phyloP scores from a whole-genome alignment of 2,329 filamentous ascomycete genomes.

The Elsinoe necatrix region DNA sequence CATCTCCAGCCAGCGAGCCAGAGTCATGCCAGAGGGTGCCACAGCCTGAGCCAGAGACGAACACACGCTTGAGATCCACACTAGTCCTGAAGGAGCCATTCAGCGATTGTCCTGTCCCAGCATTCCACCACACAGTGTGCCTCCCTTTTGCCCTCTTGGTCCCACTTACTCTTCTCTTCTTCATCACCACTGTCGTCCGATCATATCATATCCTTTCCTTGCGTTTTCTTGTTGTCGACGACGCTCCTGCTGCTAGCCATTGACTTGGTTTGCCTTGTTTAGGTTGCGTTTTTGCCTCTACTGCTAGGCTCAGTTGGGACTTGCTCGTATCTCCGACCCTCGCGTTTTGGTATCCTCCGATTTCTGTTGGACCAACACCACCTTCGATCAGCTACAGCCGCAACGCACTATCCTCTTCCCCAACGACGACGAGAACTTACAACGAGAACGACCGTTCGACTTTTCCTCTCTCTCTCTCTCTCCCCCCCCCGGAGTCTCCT shows the following conservation, averaged over 20 bases:
- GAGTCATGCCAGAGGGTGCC: conserved; percentile 7
- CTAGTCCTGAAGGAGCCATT: conserved; percentile 13
- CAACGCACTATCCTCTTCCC: not conserved
- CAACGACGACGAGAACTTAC: not conserved
- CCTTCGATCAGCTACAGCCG: not conserved
- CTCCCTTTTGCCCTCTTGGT: conserved; percentile 2
- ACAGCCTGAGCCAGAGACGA: conserved; percentile 13
- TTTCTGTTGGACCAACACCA: conserved; percentile 12
- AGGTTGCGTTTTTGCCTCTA: conserved; percentile 3
- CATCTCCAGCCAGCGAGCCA: conserved; percentile 8
- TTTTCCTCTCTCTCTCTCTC: not conserved
- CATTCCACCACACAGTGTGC: conserved; percentile 1
- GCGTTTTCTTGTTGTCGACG: not conserved
- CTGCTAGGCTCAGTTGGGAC: conserved; percentile 9
- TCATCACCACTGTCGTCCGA: not conserved
- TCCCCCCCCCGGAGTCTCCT: not conserved
- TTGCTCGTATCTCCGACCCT: conserved; percentile 14
- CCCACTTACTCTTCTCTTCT: not conserved
- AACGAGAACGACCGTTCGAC: not conserved
- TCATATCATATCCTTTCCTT: conserved; percentile 11
- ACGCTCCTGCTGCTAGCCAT: conserved; percentile 12
- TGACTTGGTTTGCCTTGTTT: conserved; percentile 15
- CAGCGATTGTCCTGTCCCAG: conserved; percentile 12
- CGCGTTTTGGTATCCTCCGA: not conserved
- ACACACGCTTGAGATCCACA: conserved; percentile 11